Conservation (phyloP, 108 stramenopile genomes). For the Parietichytrium sp. region DNA sequence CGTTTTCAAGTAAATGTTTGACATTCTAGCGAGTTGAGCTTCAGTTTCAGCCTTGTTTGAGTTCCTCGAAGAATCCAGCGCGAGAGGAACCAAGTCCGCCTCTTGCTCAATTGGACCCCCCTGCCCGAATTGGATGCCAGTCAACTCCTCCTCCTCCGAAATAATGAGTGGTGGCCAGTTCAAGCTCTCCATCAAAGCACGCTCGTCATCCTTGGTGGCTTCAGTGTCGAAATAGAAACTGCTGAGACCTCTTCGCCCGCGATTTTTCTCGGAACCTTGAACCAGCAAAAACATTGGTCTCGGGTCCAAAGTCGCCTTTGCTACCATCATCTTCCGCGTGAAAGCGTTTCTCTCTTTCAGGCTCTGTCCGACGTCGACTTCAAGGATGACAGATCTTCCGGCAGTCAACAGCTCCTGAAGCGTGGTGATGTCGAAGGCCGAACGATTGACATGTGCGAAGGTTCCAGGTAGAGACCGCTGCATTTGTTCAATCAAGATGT, state of each 20-base stretch:
- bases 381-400: slow-evolving; percentile 16
- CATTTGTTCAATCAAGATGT: background rate
- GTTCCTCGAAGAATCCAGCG: too few species aligned
- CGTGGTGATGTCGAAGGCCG: background rate
- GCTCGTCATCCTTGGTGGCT: background rate
- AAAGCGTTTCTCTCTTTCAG: background rate
- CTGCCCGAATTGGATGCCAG: slow-evolving; percentile 7
- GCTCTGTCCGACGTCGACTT: background rate
- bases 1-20: background rate
- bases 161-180: slow-evolving; percentile 13
- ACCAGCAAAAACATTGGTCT: slow-evolving; percentile 21
- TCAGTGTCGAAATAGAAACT: too few species aligned
- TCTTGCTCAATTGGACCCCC: too few species aligned
- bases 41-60: too few species aligned
- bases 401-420: slow-evolving; percentile 1
- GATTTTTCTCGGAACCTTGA: background rate
- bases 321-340: background rate
- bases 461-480: background rate
- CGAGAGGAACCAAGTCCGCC: too few species aligned
- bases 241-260: background rate
- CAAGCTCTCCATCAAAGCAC: background rate
- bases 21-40: too few species aligned
- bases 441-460: background rate
- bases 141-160: slow-evolving; percentile 1
- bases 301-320: background rate